Conservation (phyloP, 768 basidiomycete species). For the Amylocystis lapponica region DNA sequence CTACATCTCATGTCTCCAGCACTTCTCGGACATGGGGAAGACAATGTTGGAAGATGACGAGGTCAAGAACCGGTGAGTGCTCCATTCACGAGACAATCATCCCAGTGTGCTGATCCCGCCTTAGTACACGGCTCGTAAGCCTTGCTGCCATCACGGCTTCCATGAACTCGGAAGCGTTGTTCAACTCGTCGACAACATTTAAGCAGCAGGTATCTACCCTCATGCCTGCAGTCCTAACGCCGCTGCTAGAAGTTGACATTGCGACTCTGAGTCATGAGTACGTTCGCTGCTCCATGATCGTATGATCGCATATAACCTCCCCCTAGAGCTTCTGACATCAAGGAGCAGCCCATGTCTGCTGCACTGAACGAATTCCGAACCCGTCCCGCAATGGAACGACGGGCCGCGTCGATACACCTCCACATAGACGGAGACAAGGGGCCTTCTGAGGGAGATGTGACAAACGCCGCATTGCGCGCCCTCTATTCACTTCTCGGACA, state of each 20-base stretch:
- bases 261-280: slow-evolving; percentile 64
- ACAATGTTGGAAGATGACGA: slow-evolving; percentile 56
- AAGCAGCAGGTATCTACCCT: slow-evolving; percentile 64
- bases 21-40: slow-evolving; percentile 59
- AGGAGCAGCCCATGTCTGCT: slow-evolving; percentile 66
- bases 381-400: slow-evolving; percentile 70
- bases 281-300: slow-evolving; percentile 22
- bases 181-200: slow-evolving; percentile 67
- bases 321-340: slow-evolving; percentile 52
- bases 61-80: slow-evolving; percentile 60
- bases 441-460: slow-evolving; percentile 67
- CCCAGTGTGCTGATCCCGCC: slow-evolving; percentile 1
- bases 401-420: slow-evolving; percentile 84
- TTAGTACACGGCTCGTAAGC: slow-evolving; percentile 79
- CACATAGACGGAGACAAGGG: slow-evolving; percentile 88
- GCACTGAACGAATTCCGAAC: slow-evolving; percentile 83
- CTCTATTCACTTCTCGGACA: slow-evolving; percentile 69
- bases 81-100: too few relatives aligned
- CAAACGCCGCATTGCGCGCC: slow-evolving; percentile 66
- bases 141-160: slow-evolving; percentile 78
- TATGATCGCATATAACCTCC: slow-evolving; percentile 4
- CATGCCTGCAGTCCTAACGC: slow-evolving; percentile 63
- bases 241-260: slow-evolving; percentile 59
- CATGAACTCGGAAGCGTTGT: slow-evolving; percentile 79
- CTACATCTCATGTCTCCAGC: slow-evolving; percentile 62